Base-by-base conservation (phyloP, 257 asterid genomes). In the Paraleonurus japonicus region DNA sequence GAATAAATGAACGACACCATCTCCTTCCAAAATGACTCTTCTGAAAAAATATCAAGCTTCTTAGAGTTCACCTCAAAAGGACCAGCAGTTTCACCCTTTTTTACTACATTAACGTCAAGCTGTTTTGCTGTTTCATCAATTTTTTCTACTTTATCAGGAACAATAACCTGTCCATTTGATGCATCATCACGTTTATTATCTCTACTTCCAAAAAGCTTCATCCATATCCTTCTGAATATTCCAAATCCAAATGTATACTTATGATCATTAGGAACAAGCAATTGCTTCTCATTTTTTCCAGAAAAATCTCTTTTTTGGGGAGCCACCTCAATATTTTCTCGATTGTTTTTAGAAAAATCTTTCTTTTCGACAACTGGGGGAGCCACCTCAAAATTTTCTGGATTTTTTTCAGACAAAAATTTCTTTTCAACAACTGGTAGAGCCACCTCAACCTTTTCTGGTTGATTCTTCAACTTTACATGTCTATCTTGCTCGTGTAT, bases 1-100 rank as follows among this genome's bases (percentile, higher is more conserved):
- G 96, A 73, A 70, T 20, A 79, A 43, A 94, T 37, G 78, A 89
- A 91, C 22, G 75, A 74, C 68, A 83, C 76, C 67, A 94, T 41
- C 62, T 86, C 96, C 26, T 77, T 78, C 97, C 99, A 94, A 76
- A 91, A 85, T 15, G 89, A 77, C 63, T 81, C 87, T 67, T 77
- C 58, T 11, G 85, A 81, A 80, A 89, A 83, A 11, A 85, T 22
- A 24, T 70, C 83, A 61, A 41, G 78, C 67, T 70, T 71, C 77
- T 51, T 58, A 50, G 69, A 39, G 47, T 67, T 64, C 75, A 35
- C 70, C 47, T 81, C 61, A 20, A 1, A 13, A 43, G 26, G 71
- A 62, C 17, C 71, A n/a, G 65, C 63, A 28, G 22, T 32, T 13
- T 57, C 16, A 12, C 2, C 33, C 22, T 71, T 30, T 19, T 70